Conservation (phyloP, 352 stramenopile genomes). For the Phytophthora foliorum region DNA sequence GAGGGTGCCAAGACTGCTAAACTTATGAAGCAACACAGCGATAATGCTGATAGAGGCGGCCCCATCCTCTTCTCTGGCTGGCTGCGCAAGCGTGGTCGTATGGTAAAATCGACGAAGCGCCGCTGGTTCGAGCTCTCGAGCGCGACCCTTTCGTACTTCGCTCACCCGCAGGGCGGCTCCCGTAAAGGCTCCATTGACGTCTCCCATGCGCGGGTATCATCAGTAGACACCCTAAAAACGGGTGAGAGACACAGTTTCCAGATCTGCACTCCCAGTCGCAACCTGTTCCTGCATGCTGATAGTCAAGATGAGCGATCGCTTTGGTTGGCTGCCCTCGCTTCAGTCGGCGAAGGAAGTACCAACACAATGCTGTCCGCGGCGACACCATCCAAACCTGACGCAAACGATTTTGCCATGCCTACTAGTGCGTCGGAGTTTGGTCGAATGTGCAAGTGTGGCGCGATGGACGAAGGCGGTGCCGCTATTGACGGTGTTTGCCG, state of each 20-base stretch:
- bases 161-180: slow-evolving; percentile 75
- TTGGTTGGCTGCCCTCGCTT: slow-evolving; percentile 79
- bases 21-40: slow-evolving; percentile 65
- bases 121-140: slow-evolving; percentile 87
- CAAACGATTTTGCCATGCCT: slow-evolving; percentile 38
- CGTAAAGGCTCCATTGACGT: slow-evolving; percentile 83
- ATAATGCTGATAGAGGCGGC: slow-evolving; percentile 58
- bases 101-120: slow-evolving; percentile 90
- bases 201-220: slow-evolving; percentile 57
- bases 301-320: slow-evolving; percentile 86
- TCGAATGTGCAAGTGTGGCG: slow-evolving; percentile 69
- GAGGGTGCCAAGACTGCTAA: slow-evolving; percentile 63
- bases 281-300: slow-evolving; percentile 83
- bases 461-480: slow-evolving; percentile 31
- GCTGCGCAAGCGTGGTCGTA: slow-evolving; percentile 85
- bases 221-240: slow-evolving; percentile 84
- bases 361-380: slow-evolving; percentile 25
- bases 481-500: slow-evolving; percentile 63
- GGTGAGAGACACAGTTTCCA: slow-evolving; percentile 86
- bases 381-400: slow-evolving; percentile 27
- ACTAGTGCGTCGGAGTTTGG: slow-evolving; percentile 51
- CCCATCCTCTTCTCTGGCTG: slow-evolving; percentile 81
- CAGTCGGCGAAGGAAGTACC: slow-evolving; percentile 55
- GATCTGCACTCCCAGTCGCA: slow-evolving; percentile 65
- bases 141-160: slow-evolving; percentile 79